Base-by-base conservation (phyloP, 805 yeast species). In the Ogataea glucozyma region DNA sequence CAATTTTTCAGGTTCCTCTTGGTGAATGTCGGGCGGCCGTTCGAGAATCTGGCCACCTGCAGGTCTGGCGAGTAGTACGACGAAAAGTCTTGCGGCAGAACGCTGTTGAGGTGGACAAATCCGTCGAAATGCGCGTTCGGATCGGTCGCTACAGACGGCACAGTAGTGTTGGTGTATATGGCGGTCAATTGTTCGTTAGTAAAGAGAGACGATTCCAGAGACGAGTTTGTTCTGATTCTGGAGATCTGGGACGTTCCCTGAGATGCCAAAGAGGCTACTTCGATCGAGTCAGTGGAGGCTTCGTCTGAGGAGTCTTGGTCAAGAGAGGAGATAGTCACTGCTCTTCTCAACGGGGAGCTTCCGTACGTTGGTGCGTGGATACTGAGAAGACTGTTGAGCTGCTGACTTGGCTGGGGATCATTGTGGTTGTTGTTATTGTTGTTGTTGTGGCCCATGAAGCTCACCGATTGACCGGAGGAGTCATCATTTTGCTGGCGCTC, bases 21-120 rank as follows among this genome's bases (percentile, higher is more conserved):
- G 0, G 88, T 81, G 61, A 81, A 83, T 19, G 64, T 59, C 10
- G 87, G 88, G 32, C 88, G 66, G 0, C 85, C 84, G 48, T 77
- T 77, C 9, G 73, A 66, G 29, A 78, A 65, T 17, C 75, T 70
- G 43, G 73, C 73, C 27, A 70, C 67, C 18, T 76, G 60, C 10
- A 78, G 58, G 44, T 80, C 85, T 1, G 81, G 73, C 0, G 81
- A 64, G 56, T 81, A 81, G 76, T 79, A 78, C 52, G 78, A 81
- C 16, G 64, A 55, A 52, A 71, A 81, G 20, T 65, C 65, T 12
- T 58, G 58, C 1, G 86, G 86, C n/a, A 81, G 51, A 0, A 78
- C 80, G 18, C 78, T 74, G 38, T 72, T 67, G 22, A 80, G 56
- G 1, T 72, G 33, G 2, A 63, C 41, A 11, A 35, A 43, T 1